phyloP scores from a whole-genome alignment of 768 basidiomycete species.

The Amanita polypyramis region DNA sequence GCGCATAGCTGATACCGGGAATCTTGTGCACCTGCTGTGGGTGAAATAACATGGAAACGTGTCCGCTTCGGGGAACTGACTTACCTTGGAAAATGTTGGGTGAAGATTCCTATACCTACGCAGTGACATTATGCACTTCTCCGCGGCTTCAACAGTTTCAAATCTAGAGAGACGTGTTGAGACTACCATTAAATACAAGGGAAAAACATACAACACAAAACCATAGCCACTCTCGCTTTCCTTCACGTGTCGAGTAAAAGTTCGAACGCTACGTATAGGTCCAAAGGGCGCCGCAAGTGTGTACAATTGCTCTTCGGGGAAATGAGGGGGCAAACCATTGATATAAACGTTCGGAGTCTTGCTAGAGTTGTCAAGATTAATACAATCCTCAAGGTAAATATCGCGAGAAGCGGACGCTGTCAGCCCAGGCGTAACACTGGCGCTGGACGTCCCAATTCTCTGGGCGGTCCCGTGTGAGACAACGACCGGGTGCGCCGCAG shows the following conservation, averaged over 20 bases:
- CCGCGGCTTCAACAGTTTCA: slow-evolving; percentile 53
- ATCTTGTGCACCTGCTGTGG: slow-evolving; percentile 65
- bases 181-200: neutral
- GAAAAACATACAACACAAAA: slow-evolving; percentile 57
- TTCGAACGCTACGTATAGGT: slow-evolving; percentile 64
- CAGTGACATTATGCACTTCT: slow-evolving; percentile 62
- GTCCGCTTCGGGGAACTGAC: slow-evolving; percentile 3
- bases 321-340: slow-evolving; percentile 79
- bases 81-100: slow-evolving; percentile 79
- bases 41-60: slow-evolving; percentile 4
- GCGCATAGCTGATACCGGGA: slow-evolving; percentile 60
- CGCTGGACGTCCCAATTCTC: neutral
- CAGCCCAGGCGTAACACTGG: neutral
- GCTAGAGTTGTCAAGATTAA: slow-evolving; percentile 11
- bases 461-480: neutral
- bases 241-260: slow-evolving; percentile 75
- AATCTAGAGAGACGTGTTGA: slow-evolving; percentile 35
- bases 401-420: slow-evolving; percentile 1
- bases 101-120: slow-evolving; percentile 69
- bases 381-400: neutral
- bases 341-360: slow-evolving; percentile 80
- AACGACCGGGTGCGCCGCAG: neutral
- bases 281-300: slow-evolving; percentile 67
- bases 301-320: slow-evolving; percentile 69
- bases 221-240: slow-evolving; percentile 68